These are phyloP conservation scores for Trametes meyenii DNA, from an alignment of 768 basidiomycete species.

Conservation along the genomic window DNA sequence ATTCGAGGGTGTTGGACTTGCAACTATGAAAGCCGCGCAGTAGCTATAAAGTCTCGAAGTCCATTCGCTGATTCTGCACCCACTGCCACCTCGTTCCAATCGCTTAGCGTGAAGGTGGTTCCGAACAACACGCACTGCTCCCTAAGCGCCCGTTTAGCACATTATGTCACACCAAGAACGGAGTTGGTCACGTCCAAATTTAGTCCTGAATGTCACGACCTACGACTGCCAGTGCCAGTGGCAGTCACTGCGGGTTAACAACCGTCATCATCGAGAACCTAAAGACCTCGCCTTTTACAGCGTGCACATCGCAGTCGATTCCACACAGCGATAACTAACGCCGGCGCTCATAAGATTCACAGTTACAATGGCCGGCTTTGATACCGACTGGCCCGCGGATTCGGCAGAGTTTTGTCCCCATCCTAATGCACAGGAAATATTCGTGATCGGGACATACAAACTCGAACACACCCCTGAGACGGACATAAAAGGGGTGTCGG, in stretches of 20 bases:
- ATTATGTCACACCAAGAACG: constrained; percentile 9
- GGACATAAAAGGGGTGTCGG: not conserved
- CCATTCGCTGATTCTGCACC: not conserved
- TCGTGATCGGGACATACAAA: constrained; percentile 93
- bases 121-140: not conserved
- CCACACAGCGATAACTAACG: not conserved
- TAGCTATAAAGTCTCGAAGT: not conserved
- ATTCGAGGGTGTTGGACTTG: not conserved
- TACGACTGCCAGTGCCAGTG: not conserved
- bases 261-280: too few species aligned
- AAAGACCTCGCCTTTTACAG: too few species aligned
- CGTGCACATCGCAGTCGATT: not conserved
- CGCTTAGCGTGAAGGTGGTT: not conserved
- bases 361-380: constrained; percentile 34
- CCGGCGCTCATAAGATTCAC: not conserved
- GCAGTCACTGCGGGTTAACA: too few species aligned
- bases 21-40: not conserved
- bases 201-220: not conserved
- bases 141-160: not conserved
- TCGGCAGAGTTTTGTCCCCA: constrained; percentile 90
- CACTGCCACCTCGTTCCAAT: not conserved
- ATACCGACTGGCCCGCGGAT: constrained; percentile 87
- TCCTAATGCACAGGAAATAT: constrained; percentile 55
- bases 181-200: not conserved
- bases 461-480: constrained; percentile 46